These are phyloP conservation scores for Venturia nashicola DNA, from an alignment of 2,329 filamentous ascomycete genomes.

Conservation along the genomic window DNA sequence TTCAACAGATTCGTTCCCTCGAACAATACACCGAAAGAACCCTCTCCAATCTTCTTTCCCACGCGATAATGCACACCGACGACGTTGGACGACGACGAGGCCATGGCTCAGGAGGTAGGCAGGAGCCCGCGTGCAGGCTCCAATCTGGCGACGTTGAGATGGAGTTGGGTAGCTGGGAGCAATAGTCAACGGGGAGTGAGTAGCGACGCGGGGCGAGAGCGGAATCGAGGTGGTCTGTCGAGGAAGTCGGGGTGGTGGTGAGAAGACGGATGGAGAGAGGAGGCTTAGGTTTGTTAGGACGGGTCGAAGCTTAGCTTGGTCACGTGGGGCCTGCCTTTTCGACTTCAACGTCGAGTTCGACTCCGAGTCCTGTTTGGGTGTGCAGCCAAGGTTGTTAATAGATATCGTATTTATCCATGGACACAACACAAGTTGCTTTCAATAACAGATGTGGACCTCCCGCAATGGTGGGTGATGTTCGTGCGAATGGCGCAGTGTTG, in stretches of 20 bases:
- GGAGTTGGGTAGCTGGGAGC: not conserved
- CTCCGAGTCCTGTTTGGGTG: not conserved
- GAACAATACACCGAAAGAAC: constrained; percentile 96
- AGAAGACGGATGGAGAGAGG: not conserved
- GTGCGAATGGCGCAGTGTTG: no score
- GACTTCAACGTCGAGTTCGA: not conserved
- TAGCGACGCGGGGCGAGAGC: not conserved
- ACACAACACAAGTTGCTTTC: no score
- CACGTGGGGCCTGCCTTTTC: not conserved
- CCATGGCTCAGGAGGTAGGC: constrained; percentile 40
- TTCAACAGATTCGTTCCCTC: constrained; percentile 97
- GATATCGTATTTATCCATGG: no score
- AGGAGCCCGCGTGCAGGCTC: constrained; percentile 1
- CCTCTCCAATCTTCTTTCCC: constrained; percentile 98
- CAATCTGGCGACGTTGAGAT: not conserved
- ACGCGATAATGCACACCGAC: constrained; percentile 98
- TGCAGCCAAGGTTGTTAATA: not conserved
- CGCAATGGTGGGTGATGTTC: no score
- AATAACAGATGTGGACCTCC: no score
- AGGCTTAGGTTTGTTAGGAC: not conserved
- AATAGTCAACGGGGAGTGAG: not conserved
- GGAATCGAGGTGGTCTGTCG: not conserved
- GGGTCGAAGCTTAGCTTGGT: not conserved
- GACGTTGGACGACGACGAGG: constrained; percentile 87
- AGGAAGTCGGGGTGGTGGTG: not conserved